Base-by-base conservation (phyloP, 345 rosid genomes). In the Mercurialis annua region DNA sequence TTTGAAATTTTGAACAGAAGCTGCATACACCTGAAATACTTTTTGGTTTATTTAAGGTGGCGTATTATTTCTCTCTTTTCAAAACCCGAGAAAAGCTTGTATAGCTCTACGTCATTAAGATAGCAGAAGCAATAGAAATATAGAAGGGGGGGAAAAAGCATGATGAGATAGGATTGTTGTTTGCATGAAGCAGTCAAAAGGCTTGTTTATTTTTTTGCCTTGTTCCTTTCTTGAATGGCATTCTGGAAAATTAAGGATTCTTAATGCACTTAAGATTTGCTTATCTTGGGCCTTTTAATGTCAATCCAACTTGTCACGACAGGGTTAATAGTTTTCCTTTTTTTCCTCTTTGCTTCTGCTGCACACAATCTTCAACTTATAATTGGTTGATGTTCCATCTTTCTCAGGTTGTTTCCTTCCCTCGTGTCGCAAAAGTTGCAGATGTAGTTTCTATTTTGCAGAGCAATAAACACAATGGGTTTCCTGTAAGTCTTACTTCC, bases 381-480 rank as follows among this genome's bases (percentile, higher is more conserved):
- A 23, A 34, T n/a, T 59, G 6, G n/a, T 69, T 62, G 42, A 2
- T 10, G 52, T 64, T 69, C 51, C 51, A 30, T 7, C 65, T 42
- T 67, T 73, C 81, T 52, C 71, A 94, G 98, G 99, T 91, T 74
- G 76, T 91, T 46, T 91, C 90, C 59, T 77, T 94, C 59, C 96
- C 95, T 53, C 93, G 98, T 65, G 81, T 91, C 68, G 83, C 82
- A 40, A 94, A 87, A 83, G 95, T 94, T 69, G 89, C 92, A 59
- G 96, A 94, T 81, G 78, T 89, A 47, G 90, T 83, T 66, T 84
- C 98, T 31, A 87, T 91, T 65, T 78, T 94, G 81, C 85, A 80
- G 59, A 85, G 90, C 82, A 89, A 86, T 77, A 77, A 81, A 63
- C 99, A 94, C 80, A 94, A 94, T 70, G 98, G 99, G 30, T 94